Base-by-base conservation (phyloP, 768 basidiomycete genomes). In the Rubroboletus pulcherrimus region DNA sequence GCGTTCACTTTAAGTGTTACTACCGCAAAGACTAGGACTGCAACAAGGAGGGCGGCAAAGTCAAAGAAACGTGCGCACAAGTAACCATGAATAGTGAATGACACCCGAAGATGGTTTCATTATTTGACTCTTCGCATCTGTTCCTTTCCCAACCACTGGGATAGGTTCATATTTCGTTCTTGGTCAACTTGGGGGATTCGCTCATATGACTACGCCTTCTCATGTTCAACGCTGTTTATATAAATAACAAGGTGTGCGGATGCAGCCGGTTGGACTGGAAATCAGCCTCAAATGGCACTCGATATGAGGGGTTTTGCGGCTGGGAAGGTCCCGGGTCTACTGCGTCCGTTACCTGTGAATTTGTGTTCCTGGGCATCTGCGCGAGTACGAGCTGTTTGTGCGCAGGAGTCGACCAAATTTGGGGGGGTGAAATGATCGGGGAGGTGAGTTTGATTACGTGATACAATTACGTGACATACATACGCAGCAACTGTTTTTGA, bases 401-500 rank as follows among this genome's bases (percentile, higher is more conserved):
- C 21, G 21, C 21, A 21, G 21, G 21, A 21, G 21, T 21, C 21
- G 26, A 26, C 26, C 26, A 26, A 35, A 55, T 43, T 9, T 24
- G 54, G 49, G 26, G 49, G 19, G 40, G 33, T n/a, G 17, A 30
- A 43, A 34, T 65, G 64, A 67, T 68, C 65, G 65, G 66, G 45
- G 50, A 63, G 45, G 58, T 66, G 57, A 15, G 54, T 26, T 24
- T 49, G 51, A 38, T 67, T 67, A 69, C 53, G 61, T 61, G 34
- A 67, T 63, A 41, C n/a, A 55, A 57, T 69, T 69, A 70, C 65
- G 63, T 67, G 61, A 61, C 55, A 9, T 50, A 64, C 60, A 40
- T 68, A 69, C 67, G 62, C 66, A 66, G 67, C 56, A 66, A 65
- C 59, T 60, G 53, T 55, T 70, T 70, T 69, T 68, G 65, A 65